Evolutionary conservation across 495 filamentous ascomycete genomes (phyloP).

Genomic region (Delitschia confertaspora): DNA sequence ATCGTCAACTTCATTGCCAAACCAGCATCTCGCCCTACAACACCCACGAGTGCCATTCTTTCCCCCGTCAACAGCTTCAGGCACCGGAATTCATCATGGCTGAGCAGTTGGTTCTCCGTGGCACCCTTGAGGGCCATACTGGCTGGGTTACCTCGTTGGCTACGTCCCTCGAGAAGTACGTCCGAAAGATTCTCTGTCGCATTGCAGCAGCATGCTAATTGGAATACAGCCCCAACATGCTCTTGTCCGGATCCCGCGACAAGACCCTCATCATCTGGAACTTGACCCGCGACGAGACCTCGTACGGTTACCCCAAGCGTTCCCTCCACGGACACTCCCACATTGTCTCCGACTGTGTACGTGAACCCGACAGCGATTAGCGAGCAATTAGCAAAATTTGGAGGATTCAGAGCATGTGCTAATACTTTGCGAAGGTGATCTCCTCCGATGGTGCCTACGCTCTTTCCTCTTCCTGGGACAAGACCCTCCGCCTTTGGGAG

Average conservation of each 20-base stretch:
- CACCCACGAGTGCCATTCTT: slow-evolving; percentile 3
- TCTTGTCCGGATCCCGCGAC: slow-evolving; percentile 93
- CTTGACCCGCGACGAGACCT: slow-evolving; percentile 95
- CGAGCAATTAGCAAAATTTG: slow-evolving; percentile 14
- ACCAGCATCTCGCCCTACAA: slow-evolving; percentile 4
- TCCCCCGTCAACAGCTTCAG: slow-evolving; percentile 11
- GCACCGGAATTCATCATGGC: slow-evolving; percentile 52
- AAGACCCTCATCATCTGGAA: slow-evolving; percentile 99
- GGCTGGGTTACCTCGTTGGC: slow-evolving; percentile 81
- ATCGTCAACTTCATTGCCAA: slow-evolving; percentile 1
- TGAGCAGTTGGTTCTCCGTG: slow-evolving; percentile 95
- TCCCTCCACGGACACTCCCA: slow-evolving; percentile 97
- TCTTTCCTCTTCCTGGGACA: slow-evolving; percentile 98
- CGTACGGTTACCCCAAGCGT: slow-evolving; percentile 97
- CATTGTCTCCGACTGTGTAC: slow-evolving; percentile 99
- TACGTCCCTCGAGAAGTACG: slow-evolving; percentile 97
- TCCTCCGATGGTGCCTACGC: slow-evolving; percentile 99
- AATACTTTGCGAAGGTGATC: slow-evolving; percentile 63
- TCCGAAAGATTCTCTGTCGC: slow-evolving; percentile 6
- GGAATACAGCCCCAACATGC: slow-evolving; percentile 86
- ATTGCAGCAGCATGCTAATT: slow-evolving; percentile 32
- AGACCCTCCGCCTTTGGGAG: slow-evolving; percentile 99
- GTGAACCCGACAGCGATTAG: slow-evolving; percentile 34
- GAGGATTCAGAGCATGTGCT: slow-evolving; percentile 9
- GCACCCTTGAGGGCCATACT: slow-evolving; percentile 93